Conservation (phyloP, 192 early-diverging fungal genomes). For the Entomortierella beljakovae region DNA sequence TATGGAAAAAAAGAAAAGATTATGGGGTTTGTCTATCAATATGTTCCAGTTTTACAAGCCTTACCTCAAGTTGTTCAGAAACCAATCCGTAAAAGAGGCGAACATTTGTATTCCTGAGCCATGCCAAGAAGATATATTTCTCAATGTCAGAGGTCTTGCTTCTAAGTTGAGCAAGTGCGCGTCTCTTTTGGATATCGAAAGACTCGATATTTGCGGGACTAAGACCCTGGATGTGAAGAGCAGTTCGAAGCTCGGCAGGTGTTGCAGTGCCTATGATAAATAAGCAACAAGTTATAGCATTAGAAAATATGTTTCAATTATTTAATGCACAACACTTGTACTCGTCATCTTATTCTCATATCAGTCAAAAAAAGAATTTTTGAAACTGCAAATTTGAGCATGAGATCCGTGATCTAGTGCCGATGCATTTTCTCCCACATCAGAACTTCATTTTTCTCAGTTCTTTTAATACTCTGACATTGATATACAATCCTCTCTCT, state of each 20-base stretch:
- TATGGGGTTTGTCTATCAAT: no score
- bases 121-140: conserved; percentile 88
- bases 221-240: conserved; percentile 77
- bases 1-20: no score
- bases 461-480: no score
- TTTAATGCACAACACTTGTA: not conserved
- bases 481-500: no score
- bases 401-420: no score
- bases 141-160: conserved; percentile 77
- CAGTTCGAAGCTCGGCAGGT: conserved; percentile 57
- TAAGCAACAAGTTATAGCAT: not conserved
- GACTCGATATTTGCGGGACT: conserved; percentile 80
- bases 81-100: conserved; percentile 88
- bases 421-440: no score
- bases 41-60: not conserved
- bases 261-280: conserved; percentile 71
- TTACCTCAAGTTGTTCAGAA: conserved; percentile 79
- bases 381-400: no score
- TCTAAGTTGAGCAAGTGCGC: conserved; percentile 77
- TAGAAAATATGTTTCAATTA: not conserved
- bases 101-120: conserved; percentile 82
- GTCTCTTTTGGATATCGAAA: conserved; percentile 78
- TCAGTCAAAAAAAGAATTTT: no score
- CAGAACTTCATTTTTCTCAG: no score
- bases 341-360: no score